Evolutionary conservation across 2,329 filamentous ascomycete species (phyloP).

Genomic region (Drechslera avenae): DNA sequence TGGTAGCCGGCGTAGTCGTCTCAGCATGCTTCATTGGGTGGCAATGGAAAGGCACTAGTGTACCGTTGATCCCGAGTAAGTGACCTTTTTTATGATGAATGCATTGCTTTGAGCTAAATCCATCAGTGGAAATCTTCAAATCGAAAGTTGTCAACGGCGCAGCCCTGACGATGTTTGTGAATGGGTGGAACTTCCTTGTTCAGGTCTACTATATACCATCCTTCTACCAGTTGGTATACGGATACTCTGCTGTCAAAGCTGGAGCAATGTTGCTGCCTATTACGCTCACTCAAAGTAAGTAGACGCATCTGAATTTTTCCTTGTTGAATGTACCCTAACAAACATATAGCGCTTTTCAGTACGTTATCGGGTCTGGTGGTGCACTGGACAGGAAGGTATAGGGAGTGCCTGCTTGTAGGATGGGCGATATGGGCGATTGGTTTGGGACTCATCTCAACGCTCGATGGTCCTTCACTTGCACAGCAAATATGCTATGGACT

Average conservation of each 20-base stretch:
- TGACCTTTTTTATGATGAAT: background rate
- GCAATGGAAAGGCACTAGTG: conserved; percentile 63
- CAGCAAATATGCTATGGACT: conserved; percentile 28
- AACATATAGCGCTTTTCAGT: conserved; percentile 21
- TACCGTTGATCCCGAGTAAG: conserved; percentile 64
- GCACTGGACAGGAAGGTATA: conserved; percentile 27
- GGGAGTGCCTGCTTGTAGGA: conserved; percentile 25
- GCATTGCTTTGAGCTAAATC: background rate
- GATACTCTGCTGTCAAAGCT: conserved; percentile 55
- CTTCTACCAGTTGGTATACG: conserved; percentile 65
- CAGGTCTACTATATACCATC: conserved; percentile 66
- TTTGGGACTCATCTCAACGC: conserved; percentile 24
- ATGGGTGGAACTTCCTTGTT: conserved; percentile 65
- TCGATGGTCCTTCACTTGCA: conserved; percentile 17
- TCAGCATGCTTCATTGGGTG: conserved; percentile 57
- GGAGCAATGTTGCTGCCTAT: conserved; percentile 58
- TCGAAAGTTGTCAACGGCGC: conserved; percentile 26
- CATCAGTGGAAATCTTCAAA: conserved; percentile 23
- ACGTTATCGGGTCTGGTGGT: conserved; percentile 27
- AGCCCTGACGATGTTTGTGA: conserved; percentile 57
- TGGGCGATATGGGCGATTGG: conserved; percentile 30
- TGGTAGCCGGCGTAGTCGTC: conserved; percentile 57
- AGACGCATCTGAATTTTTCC: no score
- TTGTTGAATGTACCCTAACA: background rate
- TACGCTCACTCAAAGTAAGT: conserved; percentile 46